Base-by-base conservation (phyloP, 139 green algal genomes). In the Volvox reticuliferus region DNA sequence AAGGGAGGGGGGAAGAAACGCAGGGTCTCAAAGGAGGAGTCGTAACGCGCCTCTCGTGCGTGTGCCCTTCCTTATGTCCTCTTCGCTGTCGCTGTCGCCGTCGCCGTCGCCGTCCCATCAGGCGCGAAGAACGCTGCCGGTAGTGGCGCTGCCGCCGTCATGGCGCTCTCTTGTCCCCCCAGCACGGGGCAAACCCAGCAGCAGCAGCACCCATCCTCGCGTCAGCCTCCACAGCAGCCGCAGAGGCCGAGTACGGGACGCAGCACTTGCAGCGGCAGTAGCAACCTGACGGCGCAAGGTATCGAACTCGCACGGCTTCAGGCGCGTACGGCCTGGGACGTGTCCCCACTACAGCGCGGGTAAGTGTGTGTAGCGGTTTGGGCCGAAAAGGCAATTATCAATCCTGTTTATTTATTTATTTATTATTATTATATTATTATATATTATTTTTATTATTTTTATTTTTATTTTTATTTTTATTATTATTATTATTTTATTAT, bases 221-320 rank as follows among this genome's bases (percentile, higher is more conserved):
- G 0, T n/a, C 68, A 35, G 3, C 22, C 24, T 65, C 68, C 36
- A 68, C 84, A 26, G 12, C 68, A 21, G 28, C 21, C 36, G 28
- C 28, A 55, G 28, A n/a, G 37, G 37, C 69, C 84, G 1, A 14
- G 3, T 30, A 78, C 84, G 3, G 44, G 33, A 36, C 14, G 20
- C 55, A 86, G 50, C 26, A 44, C 37, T 71, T 32, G 17, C 86
- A 76, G 50, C 69, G 73, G 73, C 50, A 20, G 13, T 75, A 79
- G 28, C 86, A 90, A 28, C 50, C 26, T 21, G 0, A 35, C 73
- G 14, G 50, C 73, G 0, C 44, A 75, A 32, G 86, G 32, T 28
- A 6, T 63, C 9, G 73, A 90, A 44, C 86, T 90, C n/a, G 86
- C 86, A 2, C 71, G 86, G 50, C 16, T 90, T 69, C 86, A 90